Evolutionary conservation across 164 flowering plant genomes (phyloP).

Genomic region (Malania oleifera): DNA sequence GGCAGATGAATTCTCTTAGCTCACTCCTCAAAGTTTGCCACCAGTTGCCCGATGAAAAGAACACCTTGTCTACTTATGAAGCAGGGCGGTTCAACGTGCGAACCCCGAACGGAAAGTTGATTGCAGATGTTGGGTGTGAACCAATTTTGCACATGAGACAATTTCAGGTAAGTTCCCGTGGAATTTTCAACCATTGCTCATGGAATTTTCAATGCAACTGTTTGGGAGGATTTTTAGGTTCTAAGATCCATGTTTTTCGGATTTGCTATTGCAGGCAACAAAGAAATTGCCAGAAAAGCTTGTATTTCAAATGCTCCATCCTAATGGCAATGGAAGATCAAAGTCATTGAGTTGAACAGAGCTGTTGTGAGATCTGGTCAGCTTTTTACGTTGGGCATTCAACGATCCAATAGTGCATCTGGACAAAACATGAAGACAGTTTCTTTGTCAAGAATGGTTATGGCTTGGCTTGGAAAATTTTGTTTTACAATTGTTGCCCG

Average conservation of each 20-base stretch:
- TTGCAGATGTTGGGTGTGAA: constrained; percentile 94
- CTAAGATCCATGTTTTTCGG: neutral
- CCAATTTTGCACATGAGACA: constrained; percentile 96
- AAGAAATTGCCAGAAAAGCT: constrained; percentile 77
- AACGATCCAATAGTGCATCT: too few relatives aligned
- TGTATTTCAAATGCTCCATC: constrained; percentile 49
- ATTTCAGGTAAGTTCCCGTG: constrained; percentile 61
- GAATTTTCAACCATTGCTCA: neutral
- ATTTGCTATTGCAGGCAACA: constrained; percentile 43
- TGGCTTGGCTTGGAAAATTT: too few relatives aligned
- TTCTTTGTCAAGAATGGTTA: neutral
- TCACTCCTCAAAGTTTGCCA: constrained; percentile 76
- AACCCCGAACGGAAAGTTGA: constrained; percentile 63
- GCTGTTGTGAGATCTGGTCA: neutral
- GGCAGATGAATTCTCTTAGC: constrained; percentile 87
- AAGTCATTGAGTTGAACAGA: constrained; percentile 3
- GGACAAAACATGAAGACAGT: neutral
- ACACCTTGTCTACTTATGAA: constrained; percentile 42
- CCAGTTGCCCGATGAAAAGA: constrained; percentile 47
- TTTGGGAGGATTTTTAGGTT: neutral
- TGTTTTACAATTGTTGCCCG: too few relatives aligned
- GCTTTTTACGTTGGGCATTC: too few relatives aligned
- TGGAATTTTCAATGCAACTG: neutral
- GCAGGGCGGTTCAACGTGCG: constrained; percentile 59
- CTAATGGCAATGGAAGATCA: constrained; percentile 21